Percentiles rank a stretch among this genome's conserved stretches.
phyloP scores from a whole-genome alignment of 805 yeast species.

The Ogataea salicorniae region DNA sequence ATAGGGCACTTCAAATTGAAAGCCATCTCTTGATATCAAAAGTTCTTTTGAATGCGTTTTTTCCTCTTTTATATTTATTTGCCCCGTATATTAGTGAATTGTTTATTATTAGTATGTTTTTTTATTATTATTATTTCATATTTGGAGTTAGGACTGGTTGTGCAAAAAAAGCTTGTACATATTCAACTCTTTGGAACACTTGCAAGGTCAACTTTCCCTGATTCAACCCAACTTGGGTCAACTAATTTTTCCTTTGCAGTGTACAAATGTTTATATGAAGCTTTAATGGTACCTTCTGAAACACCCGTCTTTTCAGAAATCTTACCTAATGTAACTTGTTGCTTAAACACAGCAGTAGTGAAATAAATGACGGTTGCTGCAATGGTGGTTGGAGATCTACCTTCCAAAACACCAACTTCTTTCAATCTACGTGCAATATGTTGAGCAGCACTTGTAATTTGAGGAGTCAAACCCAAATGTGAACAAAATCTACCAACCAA shows the following conservation, averaged over 20 bases:
- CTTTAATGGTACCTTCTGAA: conserved; percentile 94
- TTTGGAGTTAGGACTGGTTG: too few relatives aligned
- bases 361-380: conserved; percentile 97
- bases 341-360: conserved; percentile 84
- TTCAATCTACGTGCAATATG: conserved; percentile 84
- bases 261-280: conserved; percentile 77
- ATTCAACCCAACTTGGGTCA: conserved; percentile 71
- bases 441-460: conserved; percentile 88
- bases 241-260: conserved; percentile 67
- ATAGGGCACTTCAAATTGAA: too few relatives aligned
- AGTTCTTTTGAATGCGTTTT: too few relatives aligned
- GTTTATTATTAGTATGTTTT: too few relatives aligned
- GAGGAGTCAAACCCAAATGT: conserved; percentile 80
- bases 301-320: conserved; percentile 94
- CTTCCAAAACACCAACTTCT: conserved; percentile 90
- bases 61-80: too few relatives aligned
- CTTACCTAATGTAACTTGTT: conserved; percentile 66
- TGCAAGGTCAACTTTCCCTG: conserved; percentile 52
- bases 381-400: conserved; percentile 94
- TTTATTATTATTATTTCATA: too few relatives aligned
- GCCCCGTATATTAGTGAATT: too few relatives aligned
- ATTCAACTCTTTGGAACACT: conserved; percentile 11
- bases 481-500: conserved; percentile 95
- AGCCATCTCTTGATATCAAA: too few relatives aligned
- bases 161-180: too few relatives aligned